phyloP scores from a whole-genome alignment of 2,329 filamentous ascomycete species.

The Podosphaera xanthii region DNA sequence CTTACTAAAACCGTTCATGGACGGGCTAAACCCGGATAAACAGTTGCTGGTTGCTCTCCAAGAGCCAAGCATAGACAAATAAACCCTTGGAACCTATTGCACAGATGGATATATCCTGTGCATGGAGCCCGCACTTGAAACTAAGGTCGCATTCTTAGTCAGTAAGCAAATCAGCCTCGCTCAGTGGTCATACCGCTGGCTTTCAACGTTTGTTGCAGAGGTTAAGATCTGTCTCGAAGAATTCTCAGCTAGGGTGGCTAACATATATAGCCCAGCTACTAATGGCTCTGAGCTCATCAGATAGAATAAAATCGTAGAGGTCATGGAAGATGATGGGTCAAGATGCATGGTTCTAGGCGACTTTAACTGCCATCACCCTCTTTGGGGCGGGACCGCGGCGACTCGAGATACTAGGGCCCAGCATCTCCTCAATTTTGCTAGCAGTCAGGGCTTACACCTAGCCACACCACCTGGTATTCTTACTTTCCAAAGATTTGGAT shows the following conservation, averaged over 20 bases:
- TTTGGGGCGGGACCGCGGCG: background rate
- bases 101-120: background rate
- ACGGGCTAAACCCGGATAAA: background rate
- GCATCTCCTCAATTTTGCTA: background rate
- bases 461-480: background rate
- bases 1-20: background rate
- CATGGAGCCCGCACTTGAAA: background rate
- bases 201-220: background rate
- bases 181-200: background rate
- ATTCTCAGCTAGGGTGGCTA: background rate
- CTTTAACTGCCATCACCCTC: background rate
- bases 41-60: background rate
- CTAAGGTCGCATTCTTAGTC: background rate
- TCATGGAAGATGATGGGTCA: background rate
- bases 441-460: background rate
- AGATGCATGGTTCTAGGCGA: background rate
- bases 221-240: background rate
- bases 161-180: too few species aligned
- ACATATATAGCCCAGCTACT: background rate
- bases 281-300: background rate
- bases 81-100: background rate
- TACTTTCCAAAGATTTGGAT: background rate
- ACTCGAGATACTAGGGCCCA: background rate
- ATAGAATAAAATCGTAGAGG: background rate
- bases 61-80: background rate